phyloP scores from a whole-genome alignment of 2,329 filamentous ascomycete species.

The Cephalotrichum gorgonifer region DNA sequence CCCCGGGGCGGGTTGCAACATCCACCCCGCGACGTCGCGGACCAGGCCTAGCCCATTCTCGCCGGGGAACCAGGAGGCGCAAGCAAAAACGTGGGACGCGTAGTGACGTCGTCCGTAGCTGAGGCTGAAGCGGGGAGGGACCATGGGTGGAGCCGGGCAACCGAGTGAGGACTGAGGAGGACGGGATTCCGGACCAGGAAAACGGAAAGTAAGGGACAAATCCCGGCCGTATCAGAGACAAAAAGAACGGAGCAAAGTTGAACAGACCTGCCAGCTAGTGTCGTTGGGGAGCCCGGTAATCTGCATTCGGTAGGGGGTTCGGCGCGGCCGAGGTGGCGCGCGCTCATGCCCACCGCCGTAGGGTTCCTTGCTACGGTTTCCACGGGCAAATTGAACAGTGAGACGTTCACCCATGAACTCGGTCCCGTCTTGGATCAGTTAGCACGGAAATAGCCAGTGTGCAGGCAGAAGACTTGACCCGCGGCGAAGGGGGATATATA shows the following conservation, averaged over 20 bases:
- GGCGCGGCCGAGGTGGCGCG: constrained; percentile 65
- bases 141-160: background rate
- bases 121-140: background rate
- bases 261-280: constrained; percentile 99
- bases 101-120: background rate
- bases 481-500: background rate
- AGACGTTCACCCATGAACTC: constrained; percentile 97
- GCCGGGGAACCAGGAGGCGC: background rate
- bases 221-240: constrained; percentile 15
- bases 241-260: constrained; percentile 49
- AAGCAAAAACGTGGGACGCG: background rate
- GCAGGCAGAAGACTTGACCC: background rate
- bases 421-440: constrained; percentile 63
- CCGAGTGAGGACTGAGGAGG: background rate
- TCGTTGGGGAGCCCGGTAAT: constrained; percentile 94
- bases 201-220: background rate
- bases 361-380: constrained; percentile 50
- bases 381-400: constrained; percentile 95
- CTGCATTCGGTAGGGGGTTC: constrained; percentile 93
- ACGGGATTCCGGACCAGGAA: background rate
- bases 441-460: constrained; percentile 11
- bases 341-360: constrained; percentile 40
- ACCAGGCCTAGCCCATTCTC: background rate
- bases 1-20: background rate
- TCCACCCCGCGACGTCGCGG: background rate